phyloP scores from a whole-genome alignment of 2,329 filamentous ascomycete species.

The Neofusicoccum cordaticola region DNA sequence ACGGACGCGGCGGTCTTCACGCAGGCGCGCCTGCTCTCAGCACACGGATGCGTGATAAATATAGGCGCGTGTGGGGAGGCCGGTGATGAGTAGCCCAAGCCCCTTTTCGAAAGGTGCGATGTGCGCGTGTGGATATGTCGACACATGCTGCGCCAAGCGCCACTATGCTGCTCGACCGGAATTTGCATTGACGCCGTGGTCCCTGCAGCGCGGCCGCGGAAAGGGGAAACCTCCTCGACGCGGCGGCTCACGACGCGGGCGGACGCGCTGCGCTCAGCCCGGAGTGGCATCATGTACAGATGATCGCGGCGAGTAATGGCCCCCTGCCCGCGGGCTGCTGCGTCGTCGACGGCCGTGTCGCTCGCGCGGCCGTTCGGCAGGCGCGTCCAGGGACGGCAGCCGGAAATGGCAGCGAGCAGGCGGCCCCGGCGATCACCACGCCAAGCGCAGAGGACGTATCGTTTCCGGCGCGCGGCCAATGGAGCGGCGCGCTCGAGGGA shows the following conservation, averaged over 20 bases:
- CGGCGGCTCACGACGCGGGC: neutral
- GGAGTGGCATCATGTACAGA: conserved; percentile 2
- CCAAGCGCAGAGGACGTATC: neutral
- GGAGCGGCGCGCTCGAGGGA: neutral
- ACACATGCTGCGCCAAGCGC: conserved; percentile 9
- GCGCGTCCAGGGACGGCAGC: neutral
- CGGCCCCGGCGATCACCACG: neutral
- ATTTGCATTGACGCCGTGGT: conserved; percentile 3
- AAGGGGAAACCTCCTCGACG: conserved; percentile 2
- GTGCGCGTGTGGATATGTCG: neutral
- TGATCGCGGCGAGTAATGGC: neutral
- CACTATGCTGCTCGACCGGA: neutral
- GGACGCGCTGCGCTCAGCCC: neutral
- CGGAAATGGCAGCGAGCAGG: neutral
- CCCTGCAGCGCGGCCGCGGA: conserved; percentile 2
- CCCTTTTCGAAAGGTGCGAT: conserved; percentile 2
- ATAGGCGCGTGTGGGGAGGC: conserved; percentile 14
- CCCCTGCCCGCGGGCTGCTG: neutral
- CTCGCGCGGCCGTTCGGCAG: neutral
- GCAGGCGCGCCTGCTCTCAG: neutral
- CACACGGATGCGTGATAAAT: conserved; percentile 11
- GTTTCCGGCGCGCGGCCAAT: conserved; percentile 2
- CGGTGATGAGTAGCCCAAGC: neutral
- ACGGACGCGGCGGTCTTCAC: conserved; percentile 10
- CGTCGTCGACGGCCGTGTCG: too few relatives aligned